phyloP scores from a whole-genome alignment of 208 protist species.

The Herpetomonas muscarum region DNA sequence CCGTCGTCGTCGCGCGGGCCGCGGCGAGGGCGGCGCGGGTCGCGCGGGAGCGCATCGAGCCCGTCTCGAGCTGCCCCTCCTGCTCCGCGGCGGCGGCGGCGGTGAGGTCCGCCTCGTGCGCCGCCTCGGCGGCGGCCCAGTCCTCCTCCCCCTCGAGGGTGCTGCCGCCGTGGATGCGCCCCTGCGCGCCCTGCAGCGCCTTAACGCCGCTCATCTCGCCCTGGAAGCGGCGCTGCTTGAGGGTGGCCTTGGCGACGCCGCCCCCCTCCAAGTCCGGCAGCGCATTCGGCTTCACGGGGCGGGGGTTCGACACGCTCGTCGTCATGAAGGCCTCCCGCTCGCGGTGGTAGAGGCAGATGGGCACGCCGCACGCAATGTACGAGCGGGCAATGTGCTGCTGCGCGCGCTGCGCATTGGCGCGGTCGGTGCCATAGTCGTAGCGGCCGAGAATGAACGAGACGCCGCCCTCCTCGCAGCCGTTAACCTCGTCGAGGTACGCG shows the following conservation, averaged over 20 bases:
- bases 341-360: constrained; percentile 55
- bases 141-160: neutral
- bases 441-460: constrained; percentile 61
- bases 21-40: neutral
- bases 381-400: constrained; percentile 45
- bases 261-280: constrained; percentile 15
- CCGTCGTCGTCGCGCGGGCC: neutral
- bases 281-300: neutral
- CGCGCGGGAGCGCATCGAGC: neutral
- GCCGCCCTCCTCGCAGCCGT: constrained; percentile 61
- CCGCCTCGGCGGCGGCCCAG: neutral
- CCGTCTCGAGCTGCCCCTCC: neutral
- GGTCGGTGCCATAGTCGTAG: constrained; percentile 59
- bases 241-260: constrained; percentile 16
- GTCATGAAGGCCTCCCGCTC: constrained; percentile 60
- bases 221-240: constrained; percentile 1
- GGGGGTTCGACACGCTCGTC: constrained; percentile 48
- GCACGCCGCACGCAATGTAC: constrained; percentile 43
- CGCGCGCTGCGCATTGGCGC: constrained; percentile 44
- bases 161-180: constrained; percentile 14
- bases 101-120: neutral
- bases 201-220: constrained; percentile 7
- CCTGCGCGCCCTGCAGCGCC: constrained; percentile 10
- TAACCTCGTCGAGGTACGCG: constrained; percentile 64
- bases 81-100: neutral